phyloP scores from a whole-genome alignment of 352 stramenopile genomes.

The Pythium apleroticum region DNA sequence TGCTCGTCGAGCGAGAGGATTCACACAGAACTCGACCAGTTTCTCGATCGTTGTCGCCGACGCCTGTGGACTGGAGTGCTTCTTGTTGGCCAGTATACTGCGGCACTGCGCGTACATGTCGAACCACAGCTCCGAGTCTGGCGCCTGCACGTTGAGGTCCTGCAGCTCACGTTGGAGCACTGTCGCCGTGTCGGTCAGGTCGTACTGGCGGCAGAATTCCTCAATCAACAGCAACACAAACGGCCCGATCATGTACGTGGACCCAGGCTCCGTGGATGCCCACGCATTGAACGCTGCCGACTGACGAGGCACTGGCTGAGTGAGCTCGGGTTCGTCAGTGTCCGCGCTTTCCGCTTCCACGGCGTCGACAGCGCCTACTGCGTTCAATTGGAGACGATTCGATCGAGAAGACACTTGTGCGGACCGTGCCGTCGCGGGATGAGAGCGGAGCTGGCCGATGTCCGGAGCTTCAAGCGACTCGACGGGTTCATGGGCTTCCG shows the following conservation, averaged over 20 bases:
- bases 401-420: neutral
- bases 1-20: constrained; percentile 23
- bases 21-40: constrained; percentile 51
- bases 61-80: neutral
- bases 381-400: too few species aligned
- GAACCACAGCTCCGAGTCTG: constrained; percentile 47
- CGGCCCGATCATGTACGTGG: constrained; percentile 27
- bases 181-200: constrained; percentile 33
- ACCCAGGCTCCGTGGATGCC: neutral
- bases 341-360: neutral
- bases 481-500: neutral
- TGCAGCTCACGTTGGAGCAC: constrained; percentile 46
- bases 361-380: neutral
- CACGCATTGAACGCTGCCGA: constrained; percentile 18
- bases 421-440: neutral
- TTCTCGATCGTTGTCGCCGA: constrained; percentile 42
- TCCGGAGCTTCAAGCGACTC: neutral
- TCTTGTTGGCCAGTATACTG: constrained; percentile 30
- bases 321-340: neutral
- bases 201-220: constrained; percentile 52
- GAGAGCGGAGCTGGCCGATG: neutral
- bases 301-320: neutral
- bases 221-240: constrained; percentile 62
- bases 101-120: constrained; percentile 59
- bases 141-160: constrained; percentile 23